phyloP scores from a whole-genome alignment of 768 basidiomycete genomes.

The Boletus rex-veris region DNA sequence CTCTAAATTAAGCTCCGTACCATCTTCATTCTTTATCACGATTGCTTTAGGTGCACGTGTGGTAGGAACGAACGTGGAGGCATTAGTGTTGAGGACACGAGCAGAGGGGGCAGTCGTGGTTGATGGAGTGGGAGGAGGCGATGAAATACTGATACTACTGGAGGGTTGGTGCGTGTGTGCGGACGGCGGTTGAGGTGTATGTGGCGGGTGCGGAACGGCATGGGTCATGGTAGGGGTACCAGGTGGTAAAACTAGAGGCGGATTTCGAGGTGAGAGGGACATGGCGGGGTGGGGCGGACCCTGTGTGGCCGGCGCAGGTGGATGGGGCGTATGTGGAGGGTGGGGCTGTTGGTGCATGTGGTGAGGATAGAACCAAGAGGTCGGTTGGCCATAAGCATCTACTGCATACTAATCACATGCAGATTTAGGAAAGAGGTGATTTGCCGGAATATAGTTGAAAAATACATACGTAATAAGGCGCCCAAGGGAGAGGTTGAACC shows the following conservation, averaged over 20 bases:
- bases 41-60: slow-evolving; percentile 40
- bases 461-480: slow-evolving; percentile 56
- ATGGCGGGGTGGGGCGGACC: slow-evolving; percentile 46
- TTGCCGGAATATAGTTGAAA: neutral
- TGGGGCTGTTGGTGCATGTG: slow-evolving; percentile 40
- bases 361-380: slow-evolving; percentile 38
- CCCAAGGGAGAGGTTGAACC: slow-evolving; percentile 40
- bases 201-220: slow-evolving; percentile 45
- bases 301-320: slow-evolving; percentile 34
- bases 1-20: slow-evolving; percentile 60
- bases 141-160: slow-evolving; percentile 44
- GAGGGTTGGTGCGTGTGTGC: slow-evolving; percentile 41
- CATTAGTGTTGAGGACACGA: slow-evolving; percentile 59
- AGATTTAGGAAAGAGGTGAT: neutral
- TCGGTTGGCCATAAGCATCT: slow-evolving; percentile 45
- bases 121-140: slow-evolving; percentile 68
- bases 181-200: slow-evolving; percentile 48
- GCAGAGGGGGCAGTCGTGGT: slow-evolving; percentile 39
- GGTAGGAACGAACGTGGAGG: slow-evolving; percentile 63
- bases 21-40: slow-evolving; percentile 61
- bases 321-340: slow-evolving; percentile 44
- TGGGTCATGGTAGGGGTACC: slow-evolving; percentile 69
- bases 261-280: slow-evolving; percentile 70
- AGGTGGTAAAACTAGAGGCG: slow-evolving; percentile 51
- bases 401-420: slow-evolving; percentile 38